These are phyloP conservation scores for Debaryomyces sp. DNA, from an alignment of 1,139 yeast species.

Conservation along the genomic window DNA sequence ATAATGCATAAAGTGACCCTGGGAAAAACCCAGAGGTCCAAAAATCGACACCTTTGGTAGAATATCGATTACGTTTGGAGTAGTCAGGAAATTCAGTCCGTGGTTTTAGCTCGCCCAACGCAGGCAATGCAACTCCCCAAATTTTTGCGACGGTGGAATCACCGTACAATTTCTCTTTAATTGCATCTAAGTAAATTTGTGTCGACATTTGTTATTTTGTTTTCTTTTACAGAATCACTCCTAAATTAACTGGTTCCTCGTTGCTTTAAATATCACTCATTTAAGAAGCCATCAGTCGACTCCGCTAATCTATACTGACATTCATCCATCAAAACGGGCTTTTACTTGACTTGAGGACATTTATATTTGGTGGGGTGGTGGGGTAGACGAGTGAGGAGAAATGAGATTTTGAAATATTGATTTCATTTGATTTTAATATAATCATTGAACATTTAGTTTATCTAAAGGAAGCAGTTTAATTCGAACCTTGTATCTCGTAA, in stretches of 20 bases:
- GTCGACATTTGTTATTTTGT: neutral
- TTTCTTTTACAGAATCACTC: too few species aligned
- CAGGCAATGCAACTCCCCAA: constrained; percentile 16
- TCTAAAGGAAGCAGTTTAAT: too few species aligned
- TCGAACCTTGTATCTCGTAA: too few species aligned
- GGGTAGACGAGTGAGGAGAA: too few species aligned
- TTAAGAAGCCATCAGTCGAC: too few species aligned
- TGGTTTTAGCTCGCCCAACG: constrained; percentile 10
- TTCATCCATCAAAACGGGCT: too few species aligned
- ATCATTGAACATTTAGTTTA: too few species aligned
- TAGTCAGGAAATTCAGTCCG: constrained; percentile 17
- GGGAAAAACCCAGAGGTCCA: constrained; percentile 33
- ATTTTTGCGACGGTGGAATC: constrained; percentile 16
- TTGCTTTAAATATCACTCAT: neutral
- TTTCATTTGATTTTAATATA: too few species aligned
- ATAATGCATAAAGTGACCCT: constrained; percentile 22
- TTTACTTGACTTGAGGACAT: too few species aligned
- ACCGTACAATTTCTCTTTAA: constrained; percentile 12
- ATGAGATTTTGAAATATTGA: too few species aligned
- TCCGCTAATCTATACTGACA: too few species aligned
- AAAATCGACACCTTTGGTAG: constrained; percentile 19
- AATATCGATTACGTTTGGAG: constrained; percentile 14
- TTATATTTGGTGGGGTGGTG: too few species aligned
- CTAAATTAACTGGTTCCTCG: neutral
- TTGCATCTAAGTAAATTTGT: neutral